phyloP scores from a whole-genome alignment of 2,329 filamentous ascomycete species.

The Thielaviopsis punctulata region DNA sequence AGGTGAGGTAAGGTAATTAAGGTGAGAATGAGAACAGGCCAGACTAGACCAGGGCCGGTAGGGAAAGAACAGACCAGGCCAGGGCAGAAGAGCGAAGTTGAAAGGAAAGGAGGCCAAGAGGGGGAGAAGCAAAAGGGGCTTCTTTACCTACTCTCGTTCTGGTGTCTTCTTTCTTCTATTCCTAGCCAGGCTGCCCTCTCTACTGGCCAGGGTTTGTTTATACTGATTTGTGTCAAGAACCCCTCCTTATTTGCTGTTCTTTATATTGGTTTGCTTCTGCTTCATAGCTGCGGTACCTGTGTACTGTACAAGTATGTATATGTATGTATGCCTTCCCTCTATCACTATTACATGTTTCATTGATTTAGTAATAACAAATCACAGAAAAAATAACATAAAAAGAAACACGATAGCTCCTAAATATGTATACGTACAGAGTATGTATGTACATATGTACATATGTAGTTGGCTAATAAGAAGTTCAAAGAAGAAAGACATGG shows the following conservation, averaged over 20 bases:
- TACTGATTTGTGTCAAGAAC: too few relatives aligned
- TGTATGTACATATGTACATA: too few relatives aligned
- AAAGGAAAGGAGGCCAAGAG: too few relatives aligned
- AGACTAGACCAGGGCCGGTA: background rate
- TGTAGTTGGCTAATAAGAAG: too few relatives aligned
- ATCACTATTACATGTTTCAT: background rate
- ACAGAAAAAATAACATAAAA: background rate
- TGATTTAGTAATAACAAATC: background rate
- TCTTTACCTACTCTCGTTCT: background rate
- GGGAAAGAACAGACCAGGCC: background rate
- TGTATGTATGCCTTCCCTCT: background rate
- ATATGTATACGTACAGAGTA: background rate
- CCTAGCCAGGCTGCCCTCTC: background rate
- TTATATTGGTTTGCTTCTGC: background rate
- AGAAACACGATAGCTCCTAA: background rate
- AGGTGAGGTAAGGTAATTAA: background rate
- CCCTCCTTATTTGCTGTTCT: background rate
- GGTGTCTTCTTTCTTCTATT: background rate
- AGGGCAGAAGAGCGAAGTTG: background rate
- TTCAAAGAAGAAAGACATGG: too few relatives aligned
- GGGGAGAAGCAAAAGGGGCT: slow-evolving; percentile 9
- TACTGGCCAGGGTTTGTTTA: too few relatives aligned
- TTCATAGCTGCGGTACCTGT: background rate
- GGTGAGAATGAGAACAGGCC: background rate
- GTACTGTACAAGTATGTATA: background rate